These are phyloP conservation scores for Mucor plumbeus DNA, from an alignment of 371 early-diverging fungal species.

Conservation along the genomic window DNA sequence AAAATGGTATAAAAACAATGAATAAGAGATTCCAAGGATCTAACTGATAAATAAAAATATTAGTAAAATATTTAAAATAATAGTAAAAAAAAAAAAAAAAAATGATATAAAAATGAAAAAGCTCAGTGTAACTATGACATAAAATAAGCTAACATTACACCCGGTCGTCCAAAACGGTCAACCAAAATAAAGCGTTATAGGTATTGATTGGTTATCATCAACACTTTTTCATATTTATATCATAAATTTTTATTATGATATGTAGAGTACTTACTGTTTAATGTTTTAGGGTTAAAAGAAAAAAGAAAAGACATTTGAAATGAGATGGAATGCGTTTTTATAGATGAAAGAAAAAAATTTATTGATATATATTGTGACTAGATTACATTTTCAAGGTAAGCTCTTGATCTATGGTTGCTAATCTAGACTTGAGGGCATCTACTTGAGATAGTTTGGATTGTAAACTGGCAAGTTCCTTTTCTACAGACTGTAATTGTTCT, in stretches of 20 bases:
- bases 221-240: conserved; percentile 13
- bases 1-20: not conserved
- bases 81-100: not conserved
- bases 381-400: conserved; percentile 50
- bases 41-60: not conserved
- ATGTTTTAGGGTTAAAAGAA: not conserved
- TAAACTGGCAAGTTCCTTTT: conserved; percentile 79
- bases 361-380: conserved; percentile 12
- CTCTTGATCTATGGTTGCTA: conserved; percentile 71
- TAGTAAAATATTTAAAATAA: not conserved
- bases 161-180: conserved; percentile 40
- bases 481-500: conserved; percentile 80
- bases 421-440: conserved; percentile 68
- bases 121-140: conserved; percentile 51
- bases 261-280: conserved; percentile 18
- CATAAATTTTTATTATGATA: not conserved
- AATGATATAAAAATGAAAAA: conserved; percentile 4
- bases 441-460: conserved; percentile 78
- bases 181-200: conserved; percentile 40
- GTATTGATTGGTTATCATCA: conserved; percentile 34
- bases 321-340: not conserved
- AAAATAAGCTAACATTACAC: conserved; percentile 37
- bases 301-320: not conserved
- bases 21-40: not conserved
- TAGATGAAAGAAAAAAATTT: conserved; percentile 20